A percentile compares a stretch with the other conserved stretches of the same genome.
Conservation (phyloP, 2,329 filamentous ascomycete species). For the Fusarium torreyae region DNA sequence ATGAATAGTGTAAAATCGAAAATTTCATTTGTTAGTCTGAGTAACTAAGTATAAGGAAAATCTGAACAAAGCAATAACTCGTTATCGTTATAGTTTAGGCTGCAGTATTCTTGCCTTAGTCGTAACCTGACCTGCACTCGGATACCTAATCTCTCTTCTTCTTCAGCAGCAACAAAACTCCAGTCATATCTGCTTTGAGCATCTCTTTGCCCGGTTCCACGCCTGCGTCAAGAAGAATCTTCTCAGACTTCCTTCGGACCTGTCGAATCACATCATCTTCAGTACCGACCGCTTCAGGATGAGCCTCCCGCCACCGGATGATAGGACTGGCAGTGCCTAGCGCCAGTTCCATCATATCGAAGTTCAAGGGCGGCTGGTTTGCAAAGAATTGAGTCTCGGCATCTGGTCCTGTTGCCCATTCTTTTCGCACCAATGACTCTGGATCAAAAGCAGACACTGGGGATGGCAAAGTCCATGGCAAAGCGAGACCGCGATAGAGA, state of each 20-base stretch:
- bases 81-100: too few relatives aligned
- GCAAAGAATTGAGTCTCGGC: background rate
- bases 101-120: too few relatives aligned
- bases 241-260: background rate
- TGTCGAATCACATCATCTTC: constrained; percentile 6
- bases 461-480: constrained; percentile 2
- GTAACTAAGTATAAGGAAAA: too few relatives aligned
- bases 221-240: background rate
- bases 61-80: too few relatives aligned
- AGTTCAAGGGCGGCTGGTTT: background rate
- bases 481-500: background rate
- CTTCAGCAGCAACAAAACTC: background rate
- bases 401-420: constrained; percentile 1
- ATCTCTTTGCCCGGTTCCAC: constrained; percentile 4
- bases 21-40: too few relatives aligned
- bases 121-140: background rate
- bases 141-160: background rate
- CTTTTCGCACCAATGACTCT: background rate
- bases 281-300: constrained; percentile 1
- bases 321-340: constrained; percentile 9
- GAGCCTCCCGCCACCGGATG: background rate
- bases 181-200: background rate
- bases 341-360: background rate
- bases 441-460: background rate
- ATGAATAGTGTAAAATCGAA: constrained; percentile 17